Base-by-base conservation (phyloP, 2,329 filamentous ascomycete genomes). In the Orbilia javanica region DNA sequence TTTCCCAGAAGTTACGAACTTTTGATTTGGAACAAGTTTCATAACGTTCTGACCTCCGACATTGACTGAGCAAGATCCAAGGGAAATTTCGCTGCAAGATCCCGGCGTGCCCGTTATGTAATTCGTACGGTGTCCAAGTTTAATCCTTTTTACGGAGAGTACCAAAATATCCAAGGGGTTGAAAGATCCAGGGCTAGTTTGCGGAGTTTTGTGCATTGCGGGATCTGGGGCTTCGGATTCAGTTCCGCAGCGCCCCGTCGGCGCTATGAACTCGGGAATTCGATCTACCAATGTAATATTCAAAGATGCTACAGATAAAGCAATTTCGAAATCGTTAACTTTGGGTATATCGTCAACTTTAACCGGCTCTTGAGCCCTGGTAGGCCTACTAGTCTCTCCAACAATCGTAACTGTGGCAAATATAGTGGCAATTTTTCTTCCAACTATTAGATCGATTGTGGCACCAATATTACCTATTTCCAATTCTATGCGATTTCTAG, bases 1-100 rank as follows among this genome's bases (percentile, higher is more conserved):
- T 15, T 39, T 34, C 20, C 53, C 20, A 13, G 31, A 10, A 18
- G 18, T 31, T 25, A 46, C 31, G 18, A 48, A 8, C 8, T 31
- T 39, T 50, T 64, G 72, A 20, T 36, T 68, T 22, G 48, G 50
- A 31, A 67, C 34, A 13, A 71, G 67, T 34, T 48, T 67, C 15
- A 71, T 68, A 44, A 72, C 42, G 50, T 76, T 53, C 52, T 67
- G 57, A 15, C 25, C 20, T 13, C 67, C 65, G 1, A 70, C 44
- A 22, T 55, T 53, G 80, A 91, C 90, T 22, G 88, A 85, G 0
- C 89, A 89, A 4, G 86, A 84, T 0, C 88, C 86, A 0, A 89
- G 86, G 77, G 89, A 88, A 0, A 88, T 86, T 80, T 90, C 89
- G 62, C 87, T 86, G 1, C 89, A 86, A 1, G 89, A 91, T 29